A percentile compares a stretch with the other conserved stretches of the same genome.
These are phyloP conservation scores for Aphanocladium album DNA, from an alignment of 2,329 filamentous ascomycete species.

Conservation along the genomic window DNA sequence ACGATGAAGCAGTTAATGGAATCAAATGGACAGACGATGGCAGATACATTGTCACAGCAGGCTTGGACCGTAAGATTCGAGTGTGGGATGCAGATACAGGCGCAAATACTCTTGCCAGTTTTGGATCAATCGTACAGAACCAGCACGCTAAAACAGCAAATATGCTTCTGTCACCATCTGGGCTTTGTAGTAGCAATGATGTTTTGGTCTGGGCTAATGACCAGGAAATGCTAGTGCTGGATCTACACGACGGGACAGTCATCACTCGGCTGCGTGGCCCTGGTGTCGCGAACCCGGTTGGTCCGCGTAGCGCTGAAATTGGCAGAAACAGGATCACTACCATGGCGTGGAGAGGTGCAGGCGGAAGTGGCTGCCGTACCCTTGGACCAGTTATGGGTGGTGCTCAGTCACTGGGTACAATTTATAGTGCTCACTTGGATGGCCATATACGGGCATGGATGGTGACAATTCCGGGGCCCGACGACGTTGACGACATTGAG, in stretches of 20 bases:
- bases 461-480: constrained; percentile 50
- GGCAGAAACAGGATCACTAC: constrained; percentile 65
- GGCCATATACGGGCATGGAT: constrained; percentile 79
- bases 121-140: constrained; percentile 78
- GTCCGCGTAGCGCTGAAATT: constrained; percentile 42
- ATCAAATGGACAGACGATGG: constrained; percentile 81
- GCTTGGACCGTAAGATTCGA: constrained; percentile 77
- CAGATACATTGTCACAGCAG: constrained; percentile 68
- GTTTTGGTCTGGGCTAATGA: constrained; percentile 78
- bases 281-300: constrained; percentile 44
- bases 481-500: constrained; percentile 45
- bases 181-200: constrained; percentile 53
- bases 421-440: constrained; percentile 81
- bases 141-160: constrained; percentile 55
- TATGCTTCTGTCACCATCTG: constrained; percentile 59
- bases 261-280: constrained; percentile 66
- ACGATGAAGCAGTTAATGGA: constrained; percentile 78
- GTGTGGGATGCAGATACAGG: constrained; percentile 81
- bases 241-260: constrained; percentile 71
- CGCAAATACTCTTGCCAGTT: constrained; percentile 82
- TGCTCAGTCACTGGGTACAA: constrained; percentile 43
- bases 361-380: constrained; percentile 53
- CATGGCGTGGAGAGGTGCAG: constrained; percentile 62
- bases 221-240: constrained; percentile 72
- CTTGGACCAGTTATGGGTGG: constrained; percentile 58